Evolutionary conservation across 768 basidiomycete genomes (phyloP).

Genomic region (Mycena latifolia): DNA sequence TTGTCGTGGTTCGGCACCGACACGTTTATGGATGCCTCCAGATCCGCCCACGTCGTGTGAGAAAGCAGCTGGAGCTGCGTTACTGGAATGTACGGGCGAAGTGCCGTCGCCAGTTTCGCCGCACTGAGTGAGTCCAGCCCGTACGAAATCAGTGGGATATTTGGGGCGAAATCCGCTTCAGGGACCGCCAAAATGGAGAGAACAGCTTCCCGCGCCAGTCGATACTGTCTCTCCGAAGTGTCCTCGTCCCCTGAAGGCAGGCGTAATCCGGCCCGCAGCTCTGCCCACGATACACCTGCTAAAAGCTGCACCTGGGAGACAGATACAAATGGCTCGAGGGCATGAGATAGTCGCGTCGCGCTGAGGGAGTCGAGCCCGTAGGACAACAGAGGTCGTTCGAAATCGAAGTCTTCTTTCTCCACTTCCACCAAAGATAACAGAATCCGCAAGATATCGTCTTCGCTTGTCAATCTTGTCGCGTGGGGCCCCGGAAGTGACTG

Average conservation of each 20-base stretch:
- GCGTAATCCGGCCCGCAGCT: conserved; percentile 4
- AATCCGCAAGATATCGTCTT: not conserved
- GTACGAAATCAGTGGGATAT: conserved; percentile 47
- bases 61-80: conserved; percentile 46
- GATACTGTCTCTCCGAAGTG: no score
- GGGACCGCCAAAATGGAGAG: conserved; percentile 39
- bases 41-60: conserved; percentile 41
- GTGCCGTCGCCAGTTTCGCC: conserved; percentile 40
- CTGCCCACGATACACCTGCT: conserved; percentile 19
- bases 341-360: conserved; percentile 15
- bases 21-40: conserved; percentile 9
- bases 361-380: conserved; percentile 30
- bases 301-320: conserved; percentile 26
- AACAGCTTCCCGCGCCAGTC: conserved; percentile 23
- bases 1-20: no score
- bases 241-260: no score
- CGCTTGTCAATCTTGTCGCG: not conserved
- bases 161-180: conserved; percentile 40
- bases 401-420: conserved; percentile 10
- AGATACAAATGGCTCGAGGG: conserved; percentile 15
- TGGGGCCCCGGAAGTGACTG: not conserved
- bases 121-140: conserved; percentile 49
- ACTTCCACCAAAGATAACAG: conserved; percentile 19
- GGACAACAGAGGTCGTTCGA: conserved; percentile 18
- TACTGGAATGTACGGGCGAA: conserved; percentile 39